Base-by-base conservation (phyloP, 2,329 filamentous ascomycete species). In the Fonsecaea erecta region DNA sequence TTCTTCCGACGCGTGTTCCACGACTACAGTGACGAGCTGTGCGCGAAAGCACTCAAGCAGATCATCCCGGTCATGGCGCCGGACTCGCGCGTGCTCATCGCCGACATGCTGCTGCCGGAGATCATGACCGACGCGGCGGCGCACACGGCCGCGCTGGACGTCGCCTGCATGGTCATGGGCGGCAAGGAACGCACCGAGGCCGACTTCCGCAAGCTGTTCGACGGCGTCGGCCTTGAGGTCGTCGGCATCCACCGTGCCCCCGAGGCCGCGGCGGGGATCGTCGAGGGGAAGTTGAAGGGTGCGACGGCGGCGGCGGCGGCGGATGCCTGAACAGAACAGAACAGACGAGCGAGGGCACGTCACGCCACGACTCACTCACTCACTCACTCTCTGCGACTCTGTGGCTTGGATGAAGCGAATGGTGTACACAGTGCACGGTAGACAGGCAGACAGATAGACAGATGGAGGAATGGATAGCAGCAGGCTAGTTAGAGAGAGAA, bases 1-100 rank as follows among this genome's bases (percentile, higher is more conserved):
- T 75, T 73, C 63, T 58, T 76, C 9, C 74, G 74, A 18, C 72
- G 73, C 18, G 62, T 71, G 28, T 63, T 76, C 43, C 75, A 76
- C 60, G 74, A 77, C 66, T 77, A 73, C 55, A 46, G 32, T 46
- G 68, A 71, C 37, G 64, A 37, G 56, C 64, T 58, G 46, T 68
- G 52, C 70, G 62, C 55, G 63, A 64, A 69, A n/a, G 72, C 74
- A 26, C 66, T 76, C 4, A 28, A 60, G 3, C 71, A 72, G 5
- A 61, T 74, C 18, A 67, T 70, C 8, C 64, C 51, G 0, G 71
- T 69, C 12, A 74, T 76, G 72, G 68, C 68, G 14, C 58, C 52
- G 2, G 60, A 67, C 58, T 67, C 64, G 7, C 51, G 21, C n/a
- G 28, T 75, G 1, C 56, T 76, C 32, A 72, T 75, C 24, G 69